Evolutionary conservation across 176 grass and related monocot genomes (phyloP), one percentile per base, ranked within the genome.

Genomic region (Oryza longistaminata): DNA sequence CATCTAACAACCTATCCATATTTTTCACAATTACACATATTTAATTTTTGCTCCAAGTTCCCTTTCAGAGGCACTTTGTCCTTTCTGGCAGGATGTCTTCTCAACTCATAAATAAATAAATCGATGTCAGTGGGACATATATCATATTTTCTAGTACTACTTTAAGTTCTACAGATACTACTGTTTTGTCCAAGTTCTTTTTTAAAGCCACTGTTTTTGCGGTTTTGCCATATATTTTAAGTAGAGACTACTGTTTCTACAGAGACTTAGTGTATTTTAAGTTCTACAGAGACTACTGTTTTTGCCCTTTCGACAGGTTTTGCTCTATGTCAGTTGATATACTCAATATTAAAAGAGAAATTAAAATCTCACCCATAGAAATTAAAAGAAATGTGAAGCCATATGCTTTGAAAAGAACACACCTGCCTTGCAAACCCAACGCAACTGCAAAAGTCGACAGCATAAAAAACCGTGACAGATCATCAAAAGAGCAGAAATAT

Each of bases 301-400:
- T 73, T 7, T 40, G 29, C 35, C 15, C 46, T 52, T 48, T 19
- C 21, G 21, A 68, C 6, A 68, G 64, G 77, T 25, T 80, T 16
- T 11, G 35, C 27, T 69, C 44, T 24, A 29, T 82, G 58, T 64
- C 81, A 46, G 53, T 83, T 26, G 69, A 40, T 73, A 42, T 42
- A 43, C 68, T n/a, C 39, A 40, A 40, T 40, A 40, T 40, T 40
- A 40, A 40, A 40, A 40, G 7, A 40, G 37, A 39, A 7, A 40
- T 40, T 71, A 19, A 58, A 58, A 58, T 8, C 17, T 58, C 53
- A 58, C 17, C 53, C 53, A 6, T 21, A 21, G 17, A 5, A 58
- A 16, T 1, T 14, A 16, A 16, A 52, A 52, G 15, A 8, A 72
- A 43, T 43, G 70, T 74, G 70, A 64, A 24, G 24, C 17, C 17